Conservation (phyloP, 163 green algal species). For the Chloromonas sp. region DNA sequence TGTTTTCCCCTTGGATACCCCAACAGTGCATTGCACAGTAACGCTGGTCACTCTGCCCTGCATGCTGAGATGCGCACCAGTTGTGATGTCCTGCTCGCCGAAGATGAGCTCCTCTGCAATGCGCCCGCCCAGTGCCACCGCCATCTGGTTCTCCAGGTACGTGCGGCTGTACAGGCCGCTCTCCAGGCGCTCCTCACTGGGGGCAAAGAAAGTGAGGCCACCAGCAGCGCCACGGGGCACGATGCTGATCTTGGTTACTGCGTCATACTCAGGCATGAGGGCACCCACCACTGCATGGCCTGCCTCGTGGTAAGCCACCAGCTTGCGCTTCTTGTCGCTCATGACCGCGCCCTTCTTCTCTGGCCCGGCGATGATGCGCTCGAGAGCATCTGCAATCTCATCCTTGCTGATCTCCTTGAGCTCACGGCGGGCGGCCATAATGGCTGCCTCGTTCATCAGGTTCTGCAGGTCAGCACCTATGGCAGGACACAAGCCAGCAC, state of each 20-base stretch:
- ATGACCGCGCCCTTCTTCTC: conserved; percentile 96
- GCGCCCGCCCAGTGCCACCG: conserved; percentile 91
- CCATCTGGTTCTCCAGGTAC: conserved; percentile 99
- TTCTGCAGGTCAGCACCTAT: conserved; percentile 94
- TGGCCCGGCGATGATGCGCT: conserved; percentile 96
- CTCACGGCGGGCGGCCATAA: conserved; percentile 88
- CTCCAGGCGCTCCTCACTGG: conserved; percentile 95
- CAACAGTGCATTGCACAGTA: too few relatives aligned
- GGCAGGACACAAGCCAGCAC: background rate
- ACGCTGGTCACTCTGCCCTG: too few relatives aligned
- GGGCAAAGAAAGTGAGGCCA: conserved; percentile 98
- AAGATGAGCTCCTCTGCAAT: conserved; percentile 99
- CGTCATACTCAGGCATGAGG: conserved; percentile 98
- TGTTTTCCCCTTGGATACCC: too few relatives aligned
- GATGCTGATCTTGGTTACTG: conserved; percentile 99
- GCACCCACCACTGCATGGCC: conserved; percentile 54
- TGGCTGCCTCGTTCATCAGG: conserved; percentile 99
- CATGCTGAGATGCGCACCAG: conserved; percentile 40
- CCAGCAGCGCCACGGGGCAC: conserved; percentile 92
- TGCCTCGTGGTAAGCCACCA: conserved; percentile 98
- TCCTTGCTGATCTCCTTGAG: conserved; percentile 99
- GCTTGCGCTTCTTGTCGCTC: conserved; percentile 87
- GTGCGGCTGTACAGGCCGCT: conserved; percentile 80
- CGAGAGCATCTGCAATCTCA: conserved; percentile 94
- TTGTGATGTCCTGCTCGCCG: conserved; percentile 96